Conservation (phyloP, 129 eudicot genomes). For the Lactuca saligna region DNA sequence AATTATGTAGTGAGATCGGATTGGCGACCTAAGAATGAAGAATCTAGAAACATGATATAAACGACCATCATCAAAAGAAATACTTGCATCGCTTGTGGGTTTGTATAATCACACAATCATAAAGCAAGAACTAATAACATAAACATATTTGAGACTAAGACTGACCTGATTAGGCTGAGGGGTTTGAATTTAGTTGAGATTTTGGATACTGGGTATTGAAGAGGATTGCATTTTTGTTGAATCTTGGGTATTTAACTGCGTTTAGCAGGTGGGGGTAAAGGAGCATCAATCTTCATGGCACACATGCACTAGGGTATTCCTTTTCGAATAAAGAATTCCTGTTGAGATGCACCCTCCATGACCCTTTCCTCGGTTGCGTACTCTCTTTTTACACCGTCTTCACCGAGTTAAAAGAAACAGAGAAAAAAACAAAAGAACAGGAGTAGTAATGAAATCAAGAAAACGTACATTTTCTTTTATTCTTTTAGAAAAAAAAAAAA, state of each 20-base stretch:
- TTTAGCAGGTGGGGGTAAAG: background rate
- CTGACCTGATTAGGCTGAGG: slow-evolving; percentile 35
- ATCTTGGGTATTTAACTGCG: slow-evolving; percentile 1
- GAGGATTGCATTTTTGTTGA: slow-evolving; percentile 7
- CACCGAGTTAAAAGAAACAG: background rate
- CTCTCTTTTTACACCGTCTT: background rate
- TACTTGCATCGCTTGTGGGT: slow-evolving; percentile 8
- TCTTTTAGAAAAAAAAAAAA: too few species aligned
- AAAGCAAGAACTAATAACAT: background rate
- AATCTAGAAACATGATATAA: background rate
- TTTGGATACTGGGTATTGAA: slow-evolving; percentile 16
- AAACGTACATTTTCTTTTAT: too few species aligned
- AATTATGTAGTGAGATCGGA: slow-evolving; percentile 2
- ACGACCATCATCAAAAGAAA: background rate
- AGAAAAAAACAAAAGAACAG: background rate
- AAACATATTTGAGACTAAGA: slow-evolving; percentile 1
- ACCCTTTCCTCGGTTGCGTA: background rate
- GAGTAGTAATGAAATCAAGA: background rate
- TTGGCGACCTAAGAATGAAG: background rate
- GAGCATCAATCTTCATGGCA: slow-evolving; percentile 14
- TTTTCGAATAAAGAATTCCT: background rate
- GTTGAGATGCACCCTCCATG: background rate
- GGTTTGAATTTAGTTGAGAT: slow-evolving; percentile 12
- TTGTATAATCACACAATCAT: background rate
- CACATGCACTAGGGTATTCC: background rate